phyloP scores from a whole-genome alignment of 2,329 filamentous ascomycete species.

The Hirsutella rhossiliensis region DNA sequence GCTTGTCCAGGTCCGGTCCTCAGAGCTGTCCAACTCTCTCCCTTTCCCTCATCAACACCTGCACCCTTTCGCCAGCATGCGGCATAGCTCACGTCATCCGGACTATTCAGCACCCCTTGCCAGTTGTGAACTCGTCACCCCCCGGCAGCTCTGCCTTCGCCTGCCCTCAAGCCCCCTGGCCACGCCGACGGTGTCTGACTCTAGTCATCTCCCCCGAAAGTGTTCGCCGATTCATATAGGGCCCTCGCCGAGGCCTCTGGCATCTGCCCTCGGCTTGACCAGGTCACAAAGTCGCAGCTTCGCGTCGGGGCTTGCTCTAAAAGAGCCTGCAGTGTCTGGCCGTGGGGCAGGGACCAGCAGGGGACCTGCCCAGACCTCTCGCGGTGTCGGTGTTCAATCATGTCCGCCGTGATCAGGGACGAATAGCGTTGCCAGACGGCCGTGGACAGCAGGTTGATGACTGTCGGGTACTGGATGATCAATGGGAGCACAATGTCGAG shows the following conservation, averaged over 20 bases:
- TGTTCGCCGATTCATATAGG: not conserved
- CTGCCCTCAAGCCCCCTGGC: no score
- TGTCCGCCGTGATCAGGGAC: slow-evolving; percentile 13
- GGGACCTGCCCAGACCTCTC: slow-evolving; percentile 1
- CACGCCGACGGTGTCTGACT: no score
- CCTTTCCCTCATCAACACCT: no score
- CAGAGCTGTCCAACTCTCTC: no score
- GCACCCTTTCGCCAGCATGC: no score
- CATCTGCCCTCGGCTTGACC: not conserved
- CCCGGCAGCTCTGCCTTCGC: no score
- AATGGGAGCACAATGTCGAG: slow-evolving; percentile 13
- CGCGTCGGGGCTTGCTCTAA: slow-evolving; percentile 5
- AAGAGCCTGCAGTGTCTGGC: slow-evolving; percentile 9
- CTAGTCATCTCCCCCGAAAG: no score
- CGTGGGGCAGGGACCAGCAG: slow-evolving; percentile 2
- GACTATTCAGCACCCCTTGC: no score
- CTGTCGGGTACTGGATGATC: slow-evolving; percentile 12
- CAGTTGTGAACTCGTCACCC: no score
- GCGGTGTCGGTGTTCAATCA: slow-evolving; percentile 13
- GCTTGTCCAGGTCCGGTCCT: no score
- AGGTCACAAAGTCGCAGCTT: not conserved
- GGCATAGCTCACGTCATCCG: no score
- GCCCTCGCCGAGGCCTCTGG: not conserved
- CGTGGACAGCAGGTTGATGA: slow-evolving; percentile 12
- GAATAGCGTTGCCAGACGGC: slow-evolving; percentile 12